Percentiles rank a stretch among this genome's conserved stretches.
These are phyloP conservation scores for Mycocentrospora acerina DNA, from an alignment of 2,329 filamentous ascomycete species.

Conservation along the genomic window DNA sequence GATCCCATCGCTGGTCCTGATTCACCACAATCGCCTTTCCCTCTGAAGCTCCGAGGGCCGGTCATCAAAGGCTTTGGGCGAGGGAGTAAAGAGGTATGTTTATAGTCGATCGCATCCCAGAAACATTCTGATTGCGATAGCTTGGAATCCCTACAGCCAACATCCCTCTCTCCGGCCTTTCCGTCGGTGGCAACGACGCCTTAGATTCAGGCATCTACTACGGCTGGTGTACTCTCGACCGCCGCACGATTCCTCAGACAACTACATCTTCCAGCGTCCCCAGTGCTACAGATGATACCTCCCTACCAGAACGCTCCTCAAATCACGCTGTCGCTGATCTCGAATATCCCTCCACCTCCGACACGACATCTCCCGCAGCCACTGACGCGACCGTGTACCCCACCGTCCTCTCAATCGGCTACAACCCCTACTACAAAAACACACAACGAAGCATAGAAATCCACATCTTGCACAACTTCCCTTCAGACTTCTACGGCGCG, in stretches of 20 bases:
- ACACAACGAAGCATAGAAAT: constrained; percentile 83
- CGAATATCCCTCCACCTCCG: constrained; percentile 17
- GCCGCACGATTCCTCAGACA: constrained; percentile 33
- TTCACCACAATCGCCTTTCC: constrained; percentile 73
- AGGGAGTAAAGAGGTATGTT: constrained; percentile 80
- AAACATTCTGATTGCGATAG: constrained; percentile 44
- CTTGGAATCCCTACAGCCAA: constrained; percentile 97
- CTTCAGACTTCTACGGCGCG: constrained; percentile 79
- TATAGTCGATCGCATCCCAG: too few relatives aligned
- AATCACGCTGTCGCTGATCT: constrained; percentile 32
- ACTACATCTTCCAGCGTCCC: constrained; percentile 36
- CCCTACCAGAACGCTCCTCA: constrained; percentile 18
- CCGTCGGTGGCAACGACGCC: constrained; percentile 64
- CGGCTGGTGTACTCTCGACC: constrained; percentile 78
- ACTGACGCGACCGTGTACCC: constrained; percentile 21
- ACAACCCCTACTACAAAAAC: constrained; percentile 98
- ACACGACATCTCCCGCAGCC: constrained; percentile 9
- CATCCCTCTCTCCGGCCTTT: constrained; percentile 68
- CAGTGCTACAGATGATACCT: constrained; percentile 18
- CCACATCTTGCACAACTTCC: constrained; percentile 79
- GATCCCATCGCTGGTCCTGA: constrained; percentile 68
- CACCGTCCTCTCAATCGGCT: constrained; percentile 58
- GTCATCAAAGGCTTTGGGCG: constrained; percentile 93
- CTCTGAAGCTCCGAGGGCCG: constrained; percentile 77
- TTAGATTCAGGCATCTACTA: constrained; percentile 86